Percentiles rank a stretch among this genome's conserved stretches.
Conservation (phyloP, 371 early-diverging fungal genomes). For the Mortierella sp. region DNA sequence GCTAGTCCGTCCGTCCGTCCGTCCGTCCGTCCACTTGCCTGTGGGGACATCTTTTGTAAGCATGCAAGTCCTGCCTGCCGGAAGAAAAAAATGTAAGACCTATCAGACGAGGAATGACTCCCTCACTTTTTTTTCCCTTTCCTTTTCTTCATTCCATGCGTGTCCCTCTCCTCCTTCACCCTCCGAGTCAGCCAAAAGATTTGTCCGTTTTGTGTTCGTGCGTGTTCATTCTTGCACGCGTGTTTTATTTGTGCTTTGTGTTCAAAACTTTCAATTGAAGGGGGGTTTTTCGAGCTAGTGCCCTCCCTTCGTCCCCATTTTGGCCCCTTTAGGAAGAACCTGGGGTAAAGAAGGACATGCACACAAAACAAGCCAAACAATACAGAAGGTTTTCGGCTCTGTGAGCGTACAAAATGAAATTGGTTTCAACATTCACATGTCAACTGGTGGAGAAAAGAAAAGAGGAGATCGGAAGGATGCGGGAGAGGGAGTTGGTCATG, state of each 20-base stretch:
- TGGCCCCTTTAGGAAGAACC: slow-evolving; percentile 12
- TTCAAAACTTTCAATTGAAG: neutral
- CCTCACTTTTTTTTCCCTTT: neutral
- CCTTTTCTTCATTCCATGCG: neutral
- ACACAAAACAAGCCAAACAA: neutral
- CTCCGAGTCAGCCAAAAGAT: neutral
- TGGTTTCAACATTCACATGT: neutral
- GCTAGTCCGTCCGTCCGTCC: neutral
- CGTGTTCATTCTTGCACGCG: neutral
- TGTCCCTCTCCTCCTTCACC: neutral
- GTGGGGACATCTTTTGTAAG: neutral
- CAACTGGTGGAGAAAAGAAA: neutral
- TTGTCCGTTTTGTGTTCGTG: neutral
- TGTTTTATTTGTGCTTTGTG: neutral
- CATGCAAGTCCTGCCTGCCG: neutral
- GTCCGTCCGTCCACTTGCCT: neutral
- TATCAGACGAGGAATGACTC: neutral
- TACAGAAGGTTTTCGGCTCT: neutral
- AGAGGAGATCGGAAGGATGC: slow-evolving; percentile 12
- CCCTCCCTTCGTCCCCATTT: neutral
- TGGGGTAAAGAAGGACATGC: neutral
- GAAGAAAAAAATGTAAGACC: neutral
- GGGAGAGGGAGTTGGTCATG: neutral
- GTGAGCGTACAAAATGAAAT: neutral
- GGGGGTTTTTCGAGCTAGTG: neutral